These are phyloP conservation scores for Huntiella moniliformis DNA, from an alignment of 2,329 filamentous ascomycete species.

Conservation along the genomic window DNA sequence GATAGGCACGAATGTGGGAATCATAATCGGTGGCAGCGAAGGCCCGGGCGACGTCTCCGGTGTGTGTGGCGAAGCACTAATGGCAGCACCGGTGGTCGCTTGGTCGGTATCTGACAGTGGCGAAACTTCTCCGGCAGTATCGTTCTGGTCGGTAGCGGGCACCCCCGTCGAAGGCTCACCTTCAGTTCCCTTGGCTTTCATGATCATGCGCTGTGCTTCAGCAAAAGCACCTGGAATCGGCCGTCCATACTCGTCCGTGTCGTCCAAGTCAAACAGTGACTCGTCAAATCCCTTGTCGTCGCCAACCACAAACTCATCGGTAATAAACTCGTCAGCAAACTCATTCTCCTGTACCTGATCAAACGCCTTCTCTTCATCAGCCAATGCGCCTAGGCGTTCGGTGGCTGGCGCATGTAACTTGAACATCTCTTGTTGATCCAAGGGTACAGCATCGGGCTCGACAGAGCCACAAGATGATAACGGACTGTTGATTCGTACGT, in stretches of 20 bases:
- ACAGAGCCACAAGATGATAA: conserved; percentile 24
- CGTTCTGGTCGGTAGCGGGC: neutral
- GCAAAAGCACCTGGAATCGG: conserved; percentile 41
- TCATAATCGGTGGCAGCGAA: conserved; percentile 2
- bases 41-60: neutral
- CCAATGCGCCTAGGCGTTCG: conserved; percentile 2
- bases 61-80: neutral
- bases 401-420: conserved; percentile 8
- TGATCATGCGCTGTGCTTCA: conserved; percentile 24
- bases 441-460: conserved; percentile 17
- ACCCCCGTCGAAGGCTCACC: conserved; percentile 7
- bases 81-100: neutral
- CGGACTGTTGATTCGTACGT: conserved; percentile 16
- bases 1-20: conserved; percentile 6
- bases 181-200: conserved; percentile 7
- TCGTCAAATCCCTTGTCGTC: conserved; percentile 48
- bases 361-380: conserved; percentile 50
- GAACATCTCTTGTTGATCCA: conserved; percentile 11
- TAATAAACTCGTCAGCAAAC: conserved; percentile 26
- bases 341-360: conserved; percentile 31
- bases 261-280: conserved; percentile 51
- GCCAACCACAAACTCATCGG: conserved; percentile 19
- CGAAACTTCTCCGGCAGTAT: neutral
- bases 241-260: conserved; percentile 42
- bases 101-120: neutral